Base-by-base conservation (phyloP, 768 basidiomycete species). In the Boletus rubescentipes region DNA sequence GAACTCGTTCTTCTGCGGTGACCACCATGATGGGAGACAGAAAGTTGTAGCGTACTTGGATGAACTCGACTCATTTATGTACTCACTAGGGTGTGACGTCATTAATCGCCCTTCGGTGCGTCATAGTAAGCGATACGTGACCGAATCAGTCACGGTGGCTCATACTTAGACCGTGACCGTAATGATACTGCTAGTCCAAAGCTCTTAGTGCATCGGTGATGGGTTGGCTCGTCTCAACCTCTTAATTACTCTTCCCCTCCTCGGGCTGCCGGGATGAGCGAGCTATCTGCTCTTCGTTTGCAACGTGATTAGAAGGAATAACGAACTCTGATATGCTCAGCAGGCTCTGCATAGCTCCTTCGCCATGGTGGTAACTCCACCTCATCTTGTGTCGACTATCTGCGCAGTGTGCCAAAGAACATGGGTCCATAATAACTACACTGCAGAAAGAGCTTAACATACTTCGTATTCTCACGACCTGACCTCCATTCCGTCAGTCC, bases 391-490 rank as follows among this genome's bases (percentile, higher is more conserved):
- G 16, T 35, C 53, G 35, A 58, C 54, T 21, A 12, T 49, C 30
- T 23, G 45, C 42, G 12, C 60, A 93, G 90, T 82, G 83, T 41
- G 79, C 85, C 9, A 90, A 90, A 64, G 87, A 89, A 62, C 89
- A 94, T 64, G 80, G 79, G 26, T 69, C 75, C 0, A 73, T 80
- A 3, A 86, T 91, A 75, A 78, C 79, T 35, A 70, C 78, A 6
- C 62, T 96, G 55, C 89, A 93, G 68, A 84, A 82, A 58, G 94
- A 96, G 62, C 77, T 95, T 7, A 89, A 92, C 15, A 85, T 89
- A 39, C 58, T 86, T 9, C 78, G 78, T 47, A n/a, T n/a, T n/a
- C n/a, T n/a, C n/a, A n/a, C n/a, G n/a, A n/a, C n/a, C n/a, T n/a
- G n/a, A n/a, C n/a, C n/a, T n/a, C n/a, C n/a, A n/a, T n/a, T n/a